Conservation (phyloP, 2,329 filamentous ascomycete species). For the Teratosphaeria viscida region DNA sequence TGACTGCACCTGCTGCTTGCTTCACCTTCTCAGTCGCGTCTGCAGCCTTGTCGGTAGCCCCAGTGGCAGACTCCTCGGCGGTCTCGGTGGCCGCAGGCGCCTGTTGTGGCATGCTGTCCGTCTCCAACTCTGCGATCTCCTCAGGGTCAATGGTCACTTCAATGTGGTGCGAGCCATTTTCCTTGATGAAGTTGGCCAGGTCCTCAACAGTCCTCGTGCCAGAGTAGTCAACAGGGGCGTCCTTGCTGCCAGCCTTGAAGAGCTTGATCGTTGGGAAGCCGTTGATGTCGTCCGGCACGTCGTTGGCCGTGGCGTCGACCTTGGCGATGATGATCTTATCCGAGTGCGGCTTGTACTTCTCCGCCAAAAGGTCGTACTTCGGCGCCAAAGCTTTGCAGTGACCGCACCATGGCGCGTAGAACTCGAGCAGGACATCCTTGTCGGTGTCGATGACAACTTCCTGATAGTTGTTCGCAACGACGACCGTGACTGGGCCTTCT, state of each 20-base stretch:
- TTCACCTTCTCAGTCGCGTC: conserved; percentile 27
- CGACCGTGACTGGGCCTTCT: conserved; percentile 74
- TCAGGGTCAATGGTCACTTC: conserved; percentile 43
- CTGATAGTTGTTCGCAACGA: conserved; percentile 92
- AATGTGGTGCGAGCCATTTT: conserved; percentile 85
- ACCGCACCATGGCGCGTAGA: conserved; percentile 83
- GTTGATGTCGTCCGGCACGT: conserved; percentile 91
- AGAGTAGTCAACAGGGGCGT: conserved; percentile 71
- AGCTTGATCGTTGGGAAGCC: conserved; percentile 99
- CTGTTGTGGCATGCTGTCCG: conserved; percentile 37
- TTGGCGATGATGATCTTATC: conserved; percentile 65
- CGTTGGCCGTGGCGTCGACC: conserved; percentile 92
- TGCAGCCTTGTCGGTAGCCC: conserved; percentile 12
- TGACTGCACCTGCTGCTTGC: conserved; percentile 24
- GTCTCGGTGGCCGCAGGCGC: conserved; percentile 31
- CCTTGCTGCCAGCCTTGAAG: conserved; percentile 83
- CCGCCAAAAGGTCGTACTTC: conserved; percentile 56
- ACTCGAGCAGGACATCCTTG: conserved; percentile 96
- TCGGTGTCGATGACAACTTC: conserved; percentile 81
- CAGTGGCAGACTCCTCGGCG: conserved; percentile 11
- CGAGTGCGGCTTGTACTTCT: conserved; percentile 41
- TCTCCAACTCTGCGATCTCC: conserved; percentile 33
- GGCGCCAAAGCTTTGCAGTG: conserved; percentile 60
- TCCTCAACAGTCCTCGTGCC: conserved; percentile 86
- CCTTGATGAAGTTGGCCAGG: conserved; percentile 81